Base-by-base conservation (phyloP, 371 early-diverging fungal species). In the Basidiobolus meristosporus region DNA sequence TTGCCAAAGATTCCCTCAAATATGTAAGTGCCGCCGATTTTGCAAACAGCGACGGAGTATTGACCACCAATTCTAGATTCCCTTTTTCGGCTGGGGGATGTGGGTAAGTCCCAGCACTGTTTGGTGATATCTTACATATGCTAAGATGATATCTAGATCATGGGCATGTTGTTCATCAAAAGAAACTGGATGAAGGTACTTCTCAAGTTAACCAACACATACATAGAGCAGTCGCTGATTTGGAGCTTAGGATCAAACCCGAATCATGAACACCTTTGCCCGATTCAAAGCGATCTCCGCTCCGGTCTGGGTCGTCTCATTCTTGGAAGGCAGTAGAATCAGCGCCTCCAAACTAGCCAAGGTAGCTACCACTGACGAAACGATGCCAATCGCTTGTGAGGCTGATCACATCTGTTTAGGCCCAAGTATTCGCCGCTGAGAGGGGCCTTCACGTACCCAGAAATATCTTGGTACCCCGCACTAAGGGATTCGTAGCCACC, bases 391-490 rank as follows among this genome's bases (percentile, higher is more conserved):
- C 7, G 6, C 7, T 4, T 33, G 6, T 31, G 16, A 17, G 9
- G 16, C 16, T 31, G 45, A 43, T 31, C 29, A 36, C 29, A 36
- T 43, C 39, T 36, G 17, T 36, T 21, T 47, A 65, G 61, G 54
- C 66, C 31, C 72, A 74, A 56, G 59, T 54, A 32, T 87, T 74
- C 54, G 61, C 70, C 14, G 46, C 52, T 31, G 51, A 63, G 34
- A 62, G 66, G 12, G 66, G 65, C 7, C 57, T 76, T 31, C 66
- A 68, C 7, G 45, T 71, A 3, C 55, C 82, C 47, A 56, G 68
- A 17, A 60, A 87, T 51, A 70, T 87, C 0, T 48, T 89, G 37
- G 56, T 71, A 48, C 90, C 90, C 17, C 56, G 90, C 33, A 77
- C 73, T 15, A 84, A 81, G 44, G 90, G 90, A 4, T 82, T 87